Evolutionary conservation across 805 yeast species (phyloP).

Genomic region (Yarrowia sp.): DNA sequence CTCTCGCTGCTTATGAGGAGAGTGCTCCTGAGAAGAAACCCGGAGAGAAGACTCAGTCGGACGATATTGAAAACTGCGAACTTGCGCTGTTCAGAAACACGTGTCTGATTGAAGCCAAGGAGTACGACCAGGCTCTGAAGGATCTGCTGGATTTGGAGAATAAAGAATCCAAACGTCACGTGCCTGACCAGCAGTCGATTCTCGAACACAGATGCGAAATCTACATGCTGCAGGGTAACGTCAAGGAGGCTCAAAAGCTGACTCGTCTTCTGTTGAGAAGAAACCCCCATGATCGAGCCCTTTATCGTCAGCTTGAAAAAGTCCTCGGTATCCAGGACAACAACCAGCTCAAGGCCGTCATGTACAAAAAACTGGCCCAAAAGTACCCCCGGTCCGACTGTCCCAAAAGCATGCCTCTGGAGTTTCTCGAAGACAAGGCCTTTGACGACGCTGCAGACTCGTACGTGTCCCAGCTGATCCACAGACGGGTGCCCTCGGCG

Average conservation of each 20-base stretch:
- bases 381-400: constrained; percentile 88
- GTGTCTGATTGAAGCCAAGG: constrained; percentile 63
- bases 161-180: constrained; percentile 62
- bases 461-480: constrained; percentile 68
- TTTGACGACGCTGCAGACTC: constrained; percentile 57
- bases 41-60: constrained; percentile 53
- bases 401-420: constrained; percentile 76
- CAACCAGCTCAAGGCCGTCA: constrained; percentile 55
- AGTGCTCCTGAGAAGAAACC: constrained; percentile 67
- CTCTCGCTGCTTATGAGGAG: constrained; percentile 77
- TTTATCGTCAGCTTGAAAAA: constrained; percentile 71
- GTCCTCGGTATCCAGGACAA: constrained; percentile 64
- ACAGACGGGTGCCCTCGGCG: constrained; percentile 87
- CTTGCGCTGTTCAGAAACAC: constrained; percentile 74
- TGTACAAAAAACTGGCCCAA: constrained; percentile 68
- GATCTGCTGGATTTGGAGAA: constrained; percentile 24
- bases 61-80: constrained; percentile 81
- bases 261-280: constrained; percentile 77
- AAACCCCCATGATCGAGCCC: constrained; percentile 79
- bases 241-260: constrained; percentile 68
- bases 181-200: constrained; percentile 61
- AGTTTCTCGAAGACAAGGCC: constrained; percentile 54
- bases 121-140: constrained; percentile 18
- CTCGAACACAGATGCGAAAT: constrained; percentile 73
- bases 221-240: constrained; percentile 61